Percentiles rank a stretch among this genome's conserved stretches.
Evolutionary conservation across 2,329 filamentous ascomycete species (phyloP).

Genomic region (Aspergillus pseudotamarii): DNA sequence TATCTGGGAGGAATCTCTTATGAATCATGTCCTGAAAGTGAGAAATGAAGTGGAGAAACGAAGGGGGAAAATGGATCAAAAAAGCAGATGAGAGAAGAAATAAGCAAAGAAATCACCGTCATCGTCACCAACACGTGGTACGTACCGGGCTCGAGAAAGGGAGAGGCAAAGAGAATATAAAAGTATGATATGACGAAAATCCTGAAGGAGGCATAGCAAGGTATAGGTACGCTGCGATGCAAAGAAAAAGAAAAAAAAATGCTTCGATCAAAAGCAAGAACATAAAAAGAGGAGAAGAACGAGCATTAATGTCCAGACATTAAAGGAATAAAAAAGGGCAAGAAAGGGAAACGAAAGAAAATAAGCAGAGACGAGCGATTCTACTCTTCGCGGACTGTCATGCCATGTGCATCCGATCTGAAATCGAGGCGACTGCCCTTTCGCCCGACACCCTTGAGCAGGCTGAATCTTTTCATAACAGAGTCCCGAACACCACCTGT

Average conservation of each 20-base stretch:
- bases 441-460: slow-evolving; percentile 70
- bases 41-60: slow-evolving; percentile 9
- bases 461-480: slow-evolving; percentile 76
- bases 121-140: not conserved
- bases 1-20: slow-evolving; percentile 4
- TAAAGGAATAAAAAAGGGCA: slow-evolving; percentile 21
- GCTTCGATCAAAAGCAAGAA: slow-evolving; percentile 8
- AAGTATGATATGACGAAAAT: not conserved
- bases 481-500: slow-evolving; percentile 55
- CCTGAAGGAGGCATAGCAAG: slow-evolving; percentile 7
- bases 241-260: slow-evolving; percentile 4
- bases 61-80: not conserved
- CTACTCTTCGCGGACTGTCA: slow-evolving; percentile 42
- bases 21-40: slow-evolving; percentile 8
- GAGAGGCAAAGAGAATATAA: slow-evolving; percentile 6
- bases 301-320: slow-evolving; percentile 30
- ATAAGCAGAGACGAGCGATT: slow-evolving; percentile 22
- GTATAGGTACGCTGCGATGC: slow-evolving; percentile 14
- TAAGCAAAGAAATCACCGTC: not conserved
- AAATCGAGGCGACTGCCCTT: slow-evolving; percentile 63
- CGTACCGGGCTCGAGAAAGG: not conserved
- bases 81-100: not conserved
- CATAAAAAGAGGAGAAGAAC: slow-evolving; percentile 10
- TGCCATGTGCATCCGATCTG: slow-evolving; percentile 31
- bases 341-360: slow-evolving; percentile 19